phyloP scores from a whole-genome alignment of 192 early-diverging fungal genomes.

The Helicostylum pulchrum region DNA sequence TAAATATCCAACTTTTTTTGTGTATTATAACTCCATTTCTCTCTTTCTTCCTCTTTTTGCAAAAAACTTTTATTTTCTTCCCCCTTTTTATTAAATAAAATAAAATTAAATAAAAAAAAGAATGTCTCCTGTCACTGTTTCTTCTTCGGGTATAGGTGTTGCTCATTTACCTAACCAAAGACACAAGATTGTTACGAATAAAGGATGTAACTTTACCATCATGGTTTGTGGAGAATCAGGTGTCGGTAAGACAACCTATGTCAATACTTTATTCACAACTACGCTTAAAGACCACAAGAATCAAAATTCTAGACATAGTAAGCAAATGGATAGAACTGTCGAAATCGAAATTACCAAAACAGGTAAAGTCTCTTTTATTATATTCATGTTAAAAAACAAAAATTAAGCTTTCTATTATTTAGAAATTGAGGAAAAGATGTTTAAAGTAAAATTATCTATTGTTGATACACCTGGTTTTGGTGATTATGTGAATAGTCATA shows the following conservation, averaged over 20 bases:
- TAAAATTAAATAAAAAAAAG: too few species aligned
- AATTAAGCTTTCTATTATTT: neutral
- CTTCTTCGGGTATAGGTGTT: neutral
- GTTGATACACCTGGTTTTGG: slow-evolving; percentile 98
- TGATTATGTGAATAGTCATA: slow-evolving; percentile 97
- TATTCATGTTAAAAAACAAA: neutral
- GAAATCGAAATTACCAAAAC: slow-evolving; percentile 98
- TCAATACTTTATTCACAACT: slow-evolving; percentile 96
- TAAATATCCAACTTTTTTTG: neutral
- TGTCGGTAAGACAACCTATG: slow-evolving; percentile 93
- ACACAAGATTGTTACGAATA: slow-evolving; percentile 87
- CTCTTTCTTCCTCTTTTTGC: neutral
- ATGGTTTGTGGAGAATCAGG: slow-evolving; percentile 99
- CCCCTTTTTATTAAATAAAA: neutral
- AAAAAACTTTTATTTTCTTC: too few species aligned
- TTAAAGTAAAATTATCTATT: slow-evolving; percentile 89
- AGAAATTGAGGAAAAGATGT: slow-evolving; percentile 95
- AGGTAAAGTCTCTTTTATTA: slow-evolving; percentile 47
- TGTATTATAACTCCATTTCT: neutral
- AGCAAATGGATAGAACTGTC: slow-evolving; percentile 93
- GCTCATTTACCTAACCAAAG: slow-evolving; percentile 84
- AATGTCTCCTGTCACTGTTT: neutral
- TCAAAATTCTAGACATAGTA: slow-evolving; percentile 67
- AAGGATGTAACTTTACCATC: slow-evolving; percentile 90
- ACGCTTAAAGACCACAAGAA: slow-evolving; percentile 46